Percentiles rank a stretch among this genome's conserved stretches.
Evolutionary conservation across 169 alveolate species (phyloP).

Genomic region (Miamiensis avidus): DNA sequence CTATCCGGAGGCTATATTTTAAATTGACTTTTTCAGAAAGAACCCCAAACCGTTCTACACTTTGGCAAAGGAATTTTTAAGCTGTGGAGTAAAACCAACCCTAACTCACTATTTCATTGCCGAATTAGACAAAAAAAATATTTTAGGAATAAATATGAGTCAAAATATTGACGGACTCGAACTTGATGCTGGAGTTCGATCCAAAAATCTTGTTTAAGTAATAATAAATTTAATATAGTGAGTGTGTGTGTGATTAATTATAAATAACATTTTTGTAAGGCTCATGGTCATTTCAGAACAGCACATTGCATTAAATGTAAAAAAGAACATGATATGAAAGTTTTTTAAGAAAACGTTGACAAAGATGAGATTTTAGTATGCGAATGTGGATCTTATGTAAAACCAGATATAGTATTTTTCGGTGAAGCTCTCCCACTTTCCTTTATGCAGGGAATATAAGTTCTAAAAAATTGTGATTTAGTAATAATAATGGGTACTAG

Average conservation of each 20-base stretch:
- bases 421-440: conserved; percentile 82
- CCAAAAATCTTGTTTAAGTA: conserved; percentile 71
- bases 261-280: too few species aligned
- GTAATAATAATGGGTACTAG: conserved; percentile 72
- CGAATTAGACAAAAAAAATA: conserved; percentile 47
- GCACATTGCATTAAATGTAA: conserved; percentile 80
- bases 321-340: conserved; percentile 45
- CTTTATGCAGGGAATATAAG: conserved; percentile 49
- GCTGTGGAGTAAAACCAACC: conserved; percentile 75
- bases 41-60: conserved; percentile 84
- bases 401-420: conserved; percentile 86
- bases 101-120: conserved; percentile 73
- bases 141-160: conserved; percentile 56
- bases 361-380: conserved; percentile 65
- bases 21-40: conserved; percentile 59
- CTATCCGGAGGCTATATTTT: conserved; percentile 81
- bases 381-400: conserved; percentile 75
- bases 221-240: too few species aligned
- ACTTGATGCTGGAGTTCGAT: conserved; percentile 76
- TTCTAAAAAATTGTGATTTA: conserved; percentile 61
- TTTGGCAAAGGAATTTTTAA: conserved; percentile 70
- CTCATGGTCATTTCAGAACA: conserved; percentile 74
- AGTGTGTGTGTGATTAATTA: background rate
- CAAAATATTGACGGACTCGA: conserved; percentile 90
- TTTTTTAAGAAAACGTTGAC: conserved; percentile 51